Evolutionary conservation across 192 early-diverging fungal genomes (phyloP).

Genomic region (Entomortierella lignicola): DNA sequence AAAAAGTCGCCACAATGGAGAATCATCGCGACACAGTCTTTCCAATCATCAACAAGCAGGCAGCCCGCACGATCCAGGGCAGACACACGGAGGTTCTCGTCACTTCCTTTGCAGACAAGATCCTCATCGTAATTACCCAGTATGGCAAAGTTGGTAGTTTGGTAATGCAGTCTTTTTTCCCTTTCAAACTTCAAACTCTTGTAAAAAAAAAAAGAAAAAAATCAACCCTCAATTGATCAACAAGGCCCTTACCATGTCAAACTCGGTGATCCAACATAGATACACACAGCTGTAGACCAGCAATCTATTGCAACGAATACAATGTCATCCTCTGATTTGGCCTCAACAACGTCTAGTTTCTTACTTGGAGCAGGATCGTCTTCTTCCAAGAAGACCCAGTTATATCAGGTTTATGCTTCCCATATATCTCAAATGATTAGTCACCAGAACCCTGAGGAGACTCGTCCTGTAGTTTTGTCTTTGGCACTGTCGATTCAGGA

Average conservation of each 20-base stretch:
- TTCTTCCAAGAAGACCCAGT: slow-evolving; percentile 44
- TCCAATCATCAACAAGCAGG: slow-evolving; percentile 59
- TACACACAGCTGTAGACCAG: slow-evolving; percentile 58
- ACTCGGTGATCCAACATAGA: slow-evolving; percentile 20
- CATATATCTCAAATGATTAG: slow-evolving; percentile 62
- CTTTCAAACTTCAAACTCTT: neutral
- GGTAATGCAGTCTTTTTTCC: slow-evolving; percentile 37
- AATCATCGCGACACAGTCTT: slow-evolving; percentile 24
- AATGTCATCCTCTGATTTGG: slow-evolving; percentile 26
- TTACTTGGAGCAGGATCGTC: slow-evolving; percentile 57
- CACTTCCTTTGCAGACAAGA: slow-evolving; percentile 63
- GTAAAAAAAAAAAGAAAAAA: neutral
- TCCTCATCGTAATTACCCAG: slow-evolving; percentile 63
- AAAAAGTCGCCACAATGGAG: neutral
- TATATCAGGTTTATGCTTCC: slow-evolving; percentile 65
- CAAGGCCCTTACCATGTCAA: neutral
- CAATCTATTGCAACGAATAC: slow-evolving; percentile 35
- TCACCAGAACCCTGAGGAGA: slow-evolving; percentile 61
- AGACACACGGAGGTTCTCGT: slow-evolving; percentile 62
- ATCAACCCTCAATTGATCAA: no score
- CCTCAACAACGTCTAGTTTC: slow-evolving; percentile 41
- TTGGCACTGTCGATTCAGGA: slow-evolving; percentile 57
- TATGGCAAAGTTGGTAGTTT: slow-evolving; percentile 67
- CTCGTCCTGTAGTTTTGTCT: slow-evolving; percentile 57
- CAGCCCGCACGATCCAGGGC: slow-evolving; percentile 56